These are phyloP conservation scores for Wickerhamomyces mucosus DNA, from an alignment of 805 yeast genomes.

Conservation along the genomic window DNA sequence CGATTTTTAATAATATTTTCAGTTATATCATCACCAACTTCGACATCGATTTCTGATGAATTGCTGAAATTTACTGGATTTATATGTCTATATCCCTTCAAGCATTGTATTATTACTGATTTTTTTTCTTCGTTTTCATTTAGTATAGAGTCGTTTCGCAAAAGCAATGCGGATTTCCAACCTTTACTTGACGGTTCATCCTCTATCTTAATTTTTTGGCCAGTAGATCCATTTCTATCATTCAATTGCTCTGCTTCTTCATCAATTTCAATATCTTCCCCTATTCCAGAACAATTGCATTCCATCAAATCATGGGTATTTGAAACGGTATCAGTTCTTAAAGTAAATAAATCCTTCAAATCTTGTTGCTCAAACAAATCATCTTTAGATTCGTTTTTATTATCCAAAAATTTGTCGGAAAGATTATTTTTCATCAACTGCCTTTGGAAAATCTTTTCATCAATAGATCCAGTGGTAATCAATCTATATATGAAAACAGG, in stretches of 20 bases:
- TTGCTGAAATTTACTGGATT: neutral
- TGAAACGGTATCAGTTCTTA: slow-evolving; percentile 38
- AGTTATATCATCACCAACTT: slow-evolving; percentile 25
- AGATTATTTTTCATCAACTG: slow-evolving; percentile 78
- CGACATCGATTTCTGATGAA: slow-evolving; percentile 5
- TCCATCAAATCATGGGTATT: slow-evolving; percentile 73
- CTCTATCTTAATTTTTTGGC: neutral
- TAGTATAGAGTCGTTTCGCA: slow-evolving; percentile 12
- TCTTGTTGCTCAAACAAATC: slow-evolving; percentile 64
- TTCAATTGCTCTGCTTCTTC: slow-evolving; percentile 4
- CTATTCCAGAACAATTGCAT: slow-evolving; percentile 53
- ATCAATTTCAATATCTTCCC: slow-evolving; percentile 24
- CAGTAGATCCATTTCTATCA: neutral
- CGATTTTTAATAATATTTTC: slow-evolving; percentile 20
- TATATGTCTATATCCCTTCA: no score
- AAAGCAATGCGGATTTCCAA: slow-evolving; percentile 53
- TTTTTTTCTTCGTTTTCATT: neutral
- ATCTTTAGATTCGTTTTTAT: slow-evolving; percentile 34
- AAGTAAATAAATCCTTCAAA: slow-evolving; percentile 63
- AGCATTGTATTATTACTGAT: no score
- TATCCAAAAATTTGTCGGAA: slow-evolving; percentile 60
- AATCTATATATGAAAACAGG: slow-evolving; percentile 78
- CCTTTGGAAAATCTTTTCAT: slow-evolving; percentile 88
- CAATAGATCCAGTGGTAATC: slow-evolving; percentile 82
- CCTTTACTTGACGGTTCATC: slow-evolving; percentile 5